Evolutionary conservation across 352 stramenopile species (phyloP), one percentile per base, ranked within the genome.

Genomic region (Pythium guiyangense): DNA sequence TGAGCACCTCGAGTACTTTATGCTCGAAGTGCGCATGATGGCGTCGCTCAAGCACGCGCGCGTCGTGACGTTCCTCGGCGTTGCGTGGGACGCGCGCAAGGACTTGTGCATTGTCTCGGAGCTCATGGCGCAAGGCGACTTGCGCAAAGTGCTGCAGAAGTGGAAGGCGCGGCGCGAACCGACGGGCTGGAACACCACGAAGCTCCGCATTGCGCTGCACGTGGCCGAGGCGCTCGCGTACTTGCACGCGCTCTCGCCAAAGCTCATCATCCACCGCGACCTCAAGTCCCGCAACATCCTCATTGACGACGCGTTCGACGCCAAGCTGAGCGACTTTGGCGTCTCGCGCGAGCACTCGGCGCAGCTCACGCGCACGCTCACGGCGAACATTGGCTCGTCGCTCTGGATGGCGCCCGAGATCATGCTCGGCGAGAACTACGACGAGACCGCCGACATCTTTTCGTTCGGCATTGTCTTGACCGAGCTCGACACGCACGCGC

Each of bases 281-380:
- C 59, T 84, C 42, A 84, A 84, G 47, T 84, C 73, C 18, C 74
- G 70, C 50, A 84, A 82, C 59, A 73, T 84, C n/a, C 29, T 84
- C n/a, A 46, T 44, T 82, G 15, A 65, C 52, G 6, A 20, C 40
- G 0, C 37, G 60, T 43, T 69, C 22, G 60, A 71, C 3, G 68
- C 71, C 6, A 81, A 84, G 26, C 51, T 84, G 39, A 67, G 69
- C 17, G 77, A 85, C 55, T 84, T 84, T 54, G 74, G 74, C 10
- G 69, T 76, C 3, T 73, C 69, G 49, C 46, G 69, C 27, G 64
- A 77, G 22, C 64, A 82, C 46, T 40, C 42, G 45, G 27, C 42
- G 43, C 29, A 52, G 35, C 67, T 67, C 22, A 65, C 70, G 26
- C 62, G 37, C 4, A 71, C 57, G 10, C 18, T 47, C 14, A 80